These are phyloP conservation scores for Leccinum uliginosum DNA, from an alignment of 768 basidiomycete species.

Conservation along the genomic window DNA sequence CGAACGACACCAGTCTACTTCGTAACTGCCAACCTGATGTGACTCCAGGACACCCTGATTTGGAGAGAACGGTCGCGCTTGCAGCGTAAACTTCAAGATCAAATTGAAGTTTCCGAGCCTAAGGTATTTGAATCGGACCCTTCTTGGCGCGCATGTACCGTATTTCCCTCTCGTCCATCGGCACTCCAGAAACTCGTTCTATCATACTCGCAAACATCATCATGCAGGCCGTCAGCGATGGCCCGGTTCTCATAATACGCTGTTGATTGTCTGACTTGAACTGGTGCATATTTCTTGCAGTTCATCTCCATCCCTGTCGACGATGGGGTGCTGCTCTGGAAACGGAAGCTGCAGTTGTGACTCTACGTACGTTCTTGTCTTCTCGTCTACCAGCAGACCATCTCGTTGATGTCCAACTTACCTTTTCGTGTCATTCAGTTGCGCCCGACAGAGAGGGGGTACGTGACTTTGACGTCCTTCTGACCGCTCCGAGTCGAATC, in stretches of 20 bases:
- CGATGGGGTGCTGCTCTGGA: conserved; percentile 18
- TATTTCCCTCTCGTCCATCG: background rate
- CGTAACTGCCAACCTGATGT: background rate
- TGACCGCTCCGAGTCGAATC: conserved; percentile 3
- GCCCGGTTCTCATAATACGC: background rate
- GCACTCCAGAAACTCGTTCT: background rate
- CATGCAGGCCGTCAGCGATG: conserved; percentile 23
- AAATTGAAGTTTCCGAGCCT: background rate
- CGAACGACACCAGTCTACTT: too few relatives aligned
- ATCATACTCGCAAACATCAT: background rate
- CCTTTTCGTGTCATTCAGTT: conserved; percentile 1
- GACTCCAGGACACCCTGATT: background rate
- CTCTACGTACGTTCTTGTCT: conserved; percentile 2
- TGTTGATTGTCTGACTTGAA: background rate
- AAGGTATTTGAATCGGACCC: conserved; percentile 3
- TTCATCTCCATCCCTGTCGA: conserved; percentile 5
- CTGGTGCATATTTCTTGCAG: background rate
- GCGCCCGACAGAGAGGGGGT: conserved; percentile 44
- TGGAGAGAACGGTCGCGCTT: background rate
- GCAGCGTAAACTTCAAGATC: background rate
- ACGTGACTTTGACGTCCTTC: conserved; percentile 21
- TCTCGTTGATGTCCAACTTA: background rate
- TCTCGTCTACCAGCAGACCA: too few relatives aligned
- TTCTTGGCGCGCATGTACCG: background rate
- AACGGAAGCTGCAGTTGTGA: conserved; percentile 9